Base-by-base conservation (phyloP, 2,329 filamentous ascomycete genomes). In the Aspergillus clavatus region DNA sequence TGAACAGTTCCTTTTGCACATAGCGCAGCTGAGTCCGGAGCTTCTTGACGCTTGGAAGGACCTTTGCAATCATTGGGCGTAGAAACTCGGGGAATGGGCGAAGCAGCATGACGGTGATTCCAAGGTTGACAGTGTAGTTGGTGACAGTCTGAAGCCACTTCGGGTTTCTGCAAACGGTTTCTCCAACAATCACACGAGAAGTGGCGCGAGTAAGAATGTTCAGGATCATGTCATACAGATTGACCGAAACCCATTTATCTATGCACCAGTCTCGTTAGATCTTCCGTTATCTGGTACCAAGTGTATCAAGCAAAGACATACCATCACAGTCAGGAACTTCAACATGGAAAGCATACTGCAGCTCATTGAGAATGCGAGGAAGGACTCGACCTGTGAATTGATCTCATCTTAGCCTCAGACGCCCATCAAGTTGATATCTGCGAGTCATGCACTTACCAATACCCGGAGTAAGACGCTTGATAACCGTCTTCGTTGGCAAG, bases 161-260 rank as follows among this genome's bases (percentile, higher is more conserved):
- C 43, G 63, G 53, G 45, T 72, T 68, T 19, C 60, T 59, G 41
- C 64, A 66, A 5, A 70, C 52, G 5, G 51, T 47, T 3, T 63
- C 55, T 14, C 71, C 69, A 23, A 69, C 60, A 41, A 73, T 68
- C 31, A 74, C 59, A 14, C 70, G 62, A 1, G 67, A 64, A 1
- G 68, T 69, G 5, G 71, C 54, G 12, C 70, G 64, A 7, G 66
- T 60, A 23, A 73, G 60, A 5, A 72, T 50, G 1, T 58, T 53
- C 1, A 63, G 57, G 26, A 70, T 57, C 42, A 57, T 45, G 7
- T 56, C 33, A 23, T 59, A 57, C 8, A 59, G 42, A 4, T 58
- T 53, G 27, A 59, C 45, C 4, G 49, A 23, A 10, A 50, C 39
- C 60, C 60, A 63, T n/a, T 47, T 24, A 18, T 54, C 59, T 61